Evolutionary conservation across 1,284 basidiomycete species (phyloP), one percentile per base, ranked within the genome.

Genomic region (Fomitopsis betulina): DNA sequence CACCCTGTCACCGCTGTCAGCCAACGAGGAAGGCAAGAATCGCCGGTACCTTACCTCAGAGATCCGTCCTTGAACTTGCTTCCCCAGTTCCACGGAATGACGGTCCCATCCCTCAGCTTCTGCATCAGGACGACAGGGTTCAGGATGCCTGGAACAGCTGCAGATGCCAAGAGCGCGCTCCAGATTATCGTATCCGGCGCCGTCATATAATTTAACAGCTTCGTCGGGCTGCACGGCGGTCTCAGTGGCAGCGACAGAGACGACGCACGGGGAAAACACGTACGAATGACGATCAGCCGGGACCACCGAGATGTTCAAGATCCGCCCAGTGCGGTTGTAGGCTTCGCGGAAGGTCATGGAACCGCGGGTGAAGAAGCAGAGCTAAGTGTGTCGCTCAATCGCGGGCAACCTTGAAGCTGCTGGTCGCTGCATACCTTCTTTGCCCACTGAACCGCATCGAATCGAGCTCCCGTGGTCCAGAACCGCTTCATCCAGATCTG

Each of bases 341-440:
- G 96, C 96, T 70, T 99, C 97, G 56, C 86, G 85, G 77, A 99
- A 99, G 0, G 96, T 99, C 82, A 94, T 85, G 0, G 91, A 95
- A 4, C 97, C 97, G 62, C 87, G 82, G 5, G 95, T 98, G 73
- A 98, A 98, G 76, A 94, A 99, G 49, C 86, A 78, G 2, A 52
- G 32, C 33, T 57, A 25, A 13, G 8, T 5, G 12, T 35, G 19
- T 6, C 15, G 6, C 17, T 33, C 10, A 15, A 32, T 51, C 49
- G 47, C 47, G 27, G 47, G 21, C 27, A 30, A 23, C 32, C 10
- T 13, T 5, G 10, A 17, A 6, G 33, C 15, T 21, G 10, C 13
- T 21, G 32, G 9, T 33, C 17, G n/a, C 8, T 23, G 32, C 32
- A 65, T 53, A 92, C 93, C 82, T 97, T 97, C 64, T 83, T 79